These are phyloP conservation scores for Bertia moriformis DNA, from an alignment of 2,329 filamentous ascomycete genomes.

Conservation along the genomic window DNA sequence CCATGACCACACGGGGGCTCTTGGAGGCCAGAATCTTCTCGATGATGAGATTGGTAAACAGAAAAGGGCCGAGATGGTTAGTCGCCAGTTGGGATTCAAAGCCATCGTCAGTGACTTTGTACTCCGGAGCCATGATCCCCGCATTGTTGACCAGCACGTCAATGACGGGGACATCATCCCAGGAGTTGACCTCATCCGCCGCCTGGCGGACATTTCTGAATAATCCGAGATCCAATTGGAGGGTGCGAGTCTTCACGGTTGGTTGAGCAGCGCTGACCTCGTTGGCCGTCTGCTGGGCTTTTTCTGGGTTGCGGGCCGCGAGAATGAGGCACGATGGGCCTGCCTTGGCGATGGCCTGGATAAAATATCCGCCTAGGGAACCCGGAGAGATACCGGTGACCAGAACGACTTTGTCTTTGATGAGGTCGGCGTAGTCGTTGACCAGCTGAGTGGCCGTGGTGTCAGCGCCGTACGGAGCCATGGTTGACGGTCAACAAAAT, in stretches of 20 bases:
- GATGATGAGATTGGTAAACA: slow-evolving; percentile 22
- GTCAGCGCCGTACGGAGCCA: not conserved
- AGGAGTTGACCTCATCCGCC: slow-evolving; percentile 17
- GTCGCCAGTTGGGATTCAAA: slow-evolving; percentile 20
- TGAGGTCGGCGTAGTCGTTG: slow-evolving; percentile 6
- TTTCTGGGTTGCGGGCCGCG: slow-evolving; percentile 24
- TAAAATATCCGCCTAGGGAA: slow-evolving; percentile 21
- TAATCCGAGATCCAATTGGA: slow-evolving; percentile 24
- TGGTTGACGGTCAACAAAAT: too few relatives aligned
- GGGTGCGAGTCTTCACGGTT: slow-evolving; percentile 13
- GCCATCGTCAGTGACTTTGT: slow-evolving; percentile 17
- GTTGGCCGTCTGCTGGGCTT: slow-evolving; percentile 20
- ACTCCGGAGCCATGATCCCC: slow-evolving; percentile 21
- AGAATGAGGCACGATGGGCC: slow-evolving; percentile 26
- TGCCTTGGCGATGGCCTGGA: slow-evolving; percentile 19
- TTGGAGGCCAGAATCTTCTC: slow-evolving; percentile 10
- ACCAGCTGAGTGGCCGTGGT: not conserved
- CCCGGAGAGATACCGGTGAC: slow-evolving; percentile 25
- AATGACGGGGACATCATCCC: slow-evolving; percentile 15
- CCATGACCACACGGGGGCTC: slow-evolving; percentile 22
- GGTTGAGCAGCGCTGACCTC: slow-evolving; percentile 16
- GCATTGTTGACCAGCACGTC: slow-evolving; percentile 28
- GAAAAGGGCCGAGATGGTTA: slow-evolving; percentile 22
- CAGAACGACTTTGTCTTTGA: slow-evolving; percentile 21
- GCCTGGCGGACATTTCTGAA: slow-evolving; percentile 21